These are phyloP conservation scores for Powellomyces hirtus DNA, from an alignment of 192 early-diverging fungal genomes.

Conservation along the genomic window DNA sequence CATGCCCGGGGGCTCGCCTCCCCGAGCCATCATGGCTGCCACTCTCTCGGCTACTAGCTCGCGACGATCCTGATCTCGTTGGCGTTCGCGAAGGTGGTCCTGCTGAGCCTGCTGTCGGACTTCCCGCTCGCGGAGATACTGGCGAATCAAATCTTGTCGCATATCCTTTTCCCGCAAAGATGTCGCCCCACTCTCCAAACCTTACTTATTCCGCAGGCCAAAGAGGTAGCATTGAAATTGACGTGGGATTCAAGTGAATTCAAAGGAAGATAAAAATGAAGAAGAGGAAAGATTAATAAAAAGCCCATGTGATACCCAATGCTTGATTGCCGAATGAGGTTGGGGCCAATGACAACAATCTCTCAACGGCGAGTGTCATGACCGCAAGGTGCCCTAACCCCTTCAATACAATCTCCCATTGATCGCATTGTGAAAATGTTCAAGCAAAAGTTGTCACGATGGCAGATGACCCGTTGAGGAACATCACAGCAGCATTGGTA, in stretches of 20 bases:
- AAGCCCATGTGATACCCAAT: not conserved
- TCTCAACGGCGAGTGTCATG: no score
- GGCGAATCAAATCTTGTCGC: conserved; percentile 26
- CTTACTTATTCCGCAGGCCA: conserved; percentile 31
- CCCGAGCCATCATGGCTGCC: conserved; percentile 27
- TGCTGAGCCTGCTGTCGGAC: conserved; percentile 10
- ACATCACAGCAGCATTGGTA: not conserved
- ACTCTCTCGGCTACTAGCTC: conserved; percentile 28
- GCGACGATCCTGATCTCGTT: conserved; percentile 24
- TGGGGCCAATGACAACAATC: no score
- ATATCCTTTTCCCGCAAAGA: conserved; percentile 28
- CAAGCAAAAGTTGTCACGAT: no score
- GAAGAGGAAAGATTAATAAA: conserved; percentile 11
- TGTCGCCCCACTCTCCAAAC: conserved; percentile 30
- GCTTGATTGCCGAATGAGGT: no score
- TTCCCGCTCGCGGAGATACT: conserved; percentile 26
- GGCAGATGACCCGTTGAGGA: no score
- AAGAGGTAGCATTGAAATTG: not conserved
- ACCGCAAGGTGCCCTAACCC: no score
- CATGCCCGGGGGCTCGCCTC: conserved; percentile 22
- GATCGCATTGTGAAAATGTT: no score
- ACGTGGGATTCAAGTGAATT: not conserved
- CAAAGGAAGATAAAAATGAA: not conserved
- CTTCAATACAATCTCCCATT: no score
- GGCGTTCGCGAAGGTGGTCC: conserved; percentile 15